Conservation (phyloP, 805 yeast genomes). For the Pichia deserticola region DNA sequence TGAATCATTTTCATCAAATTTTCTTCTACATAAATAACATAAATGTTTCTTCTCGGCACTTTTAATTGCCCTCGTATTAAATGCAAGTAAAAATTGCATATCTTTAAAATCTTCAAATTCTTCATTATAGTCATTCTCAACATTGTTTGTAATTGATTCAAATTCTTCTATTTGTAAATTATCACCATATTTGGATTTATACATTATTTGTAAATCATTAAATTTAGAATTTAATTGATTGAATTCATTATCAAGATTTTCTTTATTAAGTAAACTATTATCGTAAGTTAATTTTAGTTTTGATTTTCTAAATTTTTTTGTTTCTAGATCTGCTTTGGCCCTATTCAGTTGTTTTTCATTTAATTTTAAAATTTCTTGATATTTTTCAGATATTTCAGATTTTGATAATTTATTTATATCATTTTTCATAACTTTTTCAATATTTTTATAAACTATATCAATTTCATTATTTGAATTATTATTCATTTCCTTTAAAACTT, state of each 20-base stretch:
- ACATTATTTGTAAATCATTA: conserved; percentile 1
- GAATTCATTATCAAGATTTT: neutral
- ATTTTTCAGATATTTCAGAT: conserved; percentile 5
- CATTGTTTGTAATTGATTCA: conserved; percentile 38
- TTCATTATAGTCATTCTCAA: conserved; percentile 54
- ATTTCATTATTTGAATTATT: conserved; percentile 14
- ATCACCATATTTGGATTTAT: conserved; percentile 28
- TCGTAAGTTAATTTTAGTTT: conserved; percentile 5
- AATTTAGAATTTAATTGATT: neutral
- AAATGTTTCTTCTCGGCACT: conserved; percentile 48
- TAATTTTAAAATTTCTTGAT: neutral
- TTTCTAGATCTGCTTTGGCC: conserved; percentile 7
- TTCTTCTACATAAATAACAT: conserved; percentile 69
- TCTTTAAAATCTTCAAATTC: conserved; percentile 63
- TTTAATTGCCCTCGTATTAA: conserved; percentile 61
- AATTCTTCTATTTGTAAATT: conserved; percentile 39
- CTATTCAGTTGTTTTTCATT: conserved; percentile 11
- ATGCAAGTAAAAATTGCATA: conserved; percentile 59
- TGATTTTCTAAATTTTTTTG: conserved; percentile 7
- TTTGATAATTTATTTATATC: conserved; percentile 9
- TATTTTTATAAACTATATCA: conserved; percentile 5
- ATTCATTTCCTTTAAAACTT: conserved; percentile 18
- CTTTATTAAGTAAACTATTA: neutral
- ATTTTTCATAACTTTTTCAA: conserved; percentile 4
- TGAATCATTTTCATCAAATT: conserved; percentile 38